phyloP scores from a whole-genome alignment of 305 asterid genomes.

The Fraxinus albicans region DNA sequence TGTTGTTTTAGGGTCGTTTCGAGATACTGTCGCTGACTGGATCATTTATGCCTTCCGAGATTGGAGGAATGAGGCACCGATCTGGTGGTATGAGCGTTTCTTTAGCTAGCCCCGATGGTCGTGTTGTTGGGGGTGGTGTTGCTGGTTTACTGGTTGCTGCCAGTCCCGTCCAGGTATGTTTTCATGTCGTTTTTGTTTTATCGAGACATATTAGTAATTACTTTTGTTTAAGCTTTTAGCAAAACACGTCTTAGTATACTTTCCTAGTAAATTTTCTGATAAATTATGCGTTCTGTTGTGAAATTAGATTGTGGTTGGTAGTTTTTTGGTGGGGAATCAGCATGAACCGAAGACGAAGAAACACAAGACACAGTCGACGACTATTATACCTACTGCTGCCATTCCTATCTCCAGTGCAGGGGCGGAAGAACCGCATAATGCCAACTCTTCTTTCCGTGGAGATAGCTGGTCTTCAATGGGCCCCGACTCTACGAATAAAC shows the following conservation, averaged over 20 bases:
- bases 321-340: constrained; percentile 70
- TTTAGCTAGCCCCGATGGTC: constrained; percentile 78
- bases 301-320: constrained; percentile 69
- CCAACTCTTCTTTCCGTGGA: constrained; percentile 46
- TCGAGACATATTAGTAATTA: background rate
- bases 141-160: constrained; percentile 78
- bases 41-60: constrained; percentile 72
- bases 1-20: constrained; percentile 58
- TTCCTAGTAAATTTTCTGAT: background rate
- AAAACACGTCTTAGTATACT: background rate
- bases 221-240: background rate
- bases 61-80: constrained; percentile 69
- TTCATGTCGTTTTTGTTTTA: background rate
- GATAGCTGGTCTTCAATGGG: constrained; percentile 62
- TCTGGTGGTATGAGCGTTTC: constrained; percentile 92
- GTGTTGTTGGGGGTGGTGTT: constrained; percentile 84
- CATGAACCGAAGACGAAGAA: constrained; percentile 62
- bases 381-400: constrained; percentile 35
- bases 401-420: constrained; percentile 48
- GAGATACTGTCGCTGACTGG: constrained; percentile 78
- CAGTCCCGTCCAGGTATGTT: constrained; percentile 63
- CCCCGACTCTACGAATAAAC: constrained; percentile 48
- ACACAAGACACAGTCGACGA: constrained; percentile 39
- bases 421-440: constrained; percentile 39
- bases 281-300: background rate